phyloP scores from a whole-genome alignment of 2,329 filamentous ascomycete genomes.

The Penicillium palitans region DNA sequence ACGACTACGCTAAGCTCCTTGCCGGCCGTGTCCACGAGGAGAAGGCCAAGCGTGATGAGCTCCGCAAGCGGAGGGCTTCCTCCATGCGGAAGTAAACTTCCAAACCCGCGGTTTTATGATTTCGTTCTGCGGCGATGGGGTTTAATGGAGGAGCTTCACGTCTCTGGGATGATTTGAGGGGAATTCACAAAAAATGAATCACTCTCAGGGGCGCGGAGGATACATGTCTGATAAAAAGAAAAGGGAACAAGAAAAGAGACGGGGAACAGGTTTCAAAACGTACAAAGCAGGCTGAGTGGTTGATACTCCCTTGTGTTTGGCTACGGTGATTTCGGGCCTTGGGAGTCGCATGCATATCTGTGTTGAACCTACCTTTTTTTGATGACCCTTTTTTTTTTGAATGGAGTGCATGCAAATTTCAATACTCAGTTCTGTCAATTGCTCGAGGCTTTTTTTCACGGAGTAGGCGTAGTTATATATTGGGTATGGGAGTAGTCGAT shows the following conservation, averaged over 20 bases:
- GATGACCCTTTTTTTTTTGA: constrained; percentile 29
- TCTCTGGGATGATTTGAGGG: constrained; percentile 35
- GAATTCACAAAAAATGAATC: constrained; percentile 22
- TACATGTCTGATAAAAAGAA: constrained; percentile 28
- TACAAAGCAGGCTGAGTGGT: constrained; percentile 22
- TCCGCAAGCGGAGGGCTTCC: constrained; percentile 94
- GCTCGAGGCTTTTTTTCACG: background rate
- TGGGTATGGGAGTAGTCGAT: background rate
- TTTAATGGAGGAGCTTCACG: constrained; percentile 40
- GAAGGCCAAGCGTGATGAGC: constrained; percentile 89
- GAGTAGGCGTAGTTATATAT: background rate
- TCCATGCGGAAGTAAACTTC: constrained; percentile 81
- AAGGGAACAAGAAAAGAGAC: constrained; percentile 21
- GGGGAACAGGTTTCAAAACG: constrained; percentile 23
- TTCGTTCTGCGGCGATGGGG: constrained; percentile 33
- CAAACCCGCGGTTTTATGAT: constrained; percentile 27
- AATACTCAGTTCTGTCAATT: constrained; percentile 22
- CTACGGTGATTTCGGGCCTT: constrained; percentile 22
- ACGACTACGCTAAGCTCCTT: constrained; percentile 93
- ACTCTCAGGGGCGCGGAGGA: constrained; percentile 23
- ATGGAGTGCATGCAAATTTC: constrained; percentile 32
- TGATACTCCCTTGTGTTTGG: constrained; percentile 22
- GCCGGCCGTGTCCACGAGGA: constrained; percentile 97
- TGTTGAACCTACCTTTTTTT: constrained; percentile 30
- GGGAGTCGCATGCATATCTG: constrained; percentile 23